Percentiles rank a stretch among this genome's conserved stretches.
Conservation (phyloP, 2,329 filamentous ascomycete genomes). For the Hymenoscyphus scutula region DNA sequence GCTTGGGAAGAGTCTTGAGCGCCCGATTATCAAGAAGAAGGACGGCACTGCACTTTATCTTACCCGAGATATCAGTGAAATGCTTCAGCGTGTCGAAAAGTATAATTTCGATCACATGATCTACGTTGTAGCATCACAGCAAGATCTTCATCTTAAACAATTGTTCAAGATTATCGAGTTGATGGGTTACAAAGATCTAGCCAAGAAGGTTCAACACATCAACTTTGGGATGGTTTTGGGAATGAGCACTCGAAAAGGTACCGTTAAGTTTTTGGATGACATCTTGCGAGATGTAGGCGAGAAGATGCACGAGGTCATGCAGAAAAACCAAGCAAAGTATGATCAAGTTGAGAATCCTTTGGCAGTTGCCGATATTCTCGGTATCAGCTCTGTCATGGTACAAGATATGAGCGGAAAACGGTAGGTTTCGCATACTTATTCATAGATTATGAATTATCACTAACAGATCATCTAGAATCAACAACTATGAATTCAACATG, state of each 20-base stretch:
- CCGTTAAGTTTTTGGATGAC: slow-evolving; percentile 70
- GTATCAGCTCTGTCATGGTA: slow-evolving; percentile 94
- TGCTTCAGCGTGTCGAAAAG: slow-evolving; percentile 62
- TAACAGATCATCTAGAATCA: slow-evolving; percentile 45
- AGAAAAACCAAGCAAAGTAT: slow-evolving; percentile 86
- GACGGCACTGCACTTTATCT: slow-evolving; percentile 76
- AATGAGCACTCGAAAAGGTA: slow-evolving; percentile 70
- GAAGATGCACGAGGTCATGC: slow-evolving; percentile 98
- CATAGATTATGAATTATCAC: not conserved
- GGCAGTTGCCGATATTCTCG: slow-evolving; percentile 79
- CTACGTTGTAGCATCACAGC: slow-evolving; percentile 71
- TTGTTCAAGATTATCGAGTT: slow-evolving; percentile 75
- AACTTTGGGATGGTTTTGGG: slow-evolving; percentile 72
- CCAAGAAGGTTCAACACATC: slow-evolving; percentile 67
- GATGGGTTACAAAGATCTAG: slow-evolving; percentile 66
- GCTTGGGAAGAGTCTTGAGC: slow-evolving; percentile 66
- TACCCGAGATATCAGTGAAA: slow-evolving; percentile 74
- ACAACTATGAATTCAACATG: slow-evolving; percentile 73
- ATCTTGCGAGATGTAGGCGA: slow-evolving; percentile 79
- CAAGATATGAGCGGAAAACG: slow-evolving; percentile 97
- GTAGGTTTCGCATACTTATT: slow-evolving; percentile 42
- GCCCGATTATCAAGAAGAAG: slow-evolving; percentile 68
- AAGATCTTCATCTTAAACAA: slow-evolving; percentile 71
- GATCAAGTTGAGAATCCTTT: slow-evolving; percentile 81
- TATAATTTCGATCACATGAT: slow-evolving; percentile 76